Conservation (phyloP, 768 basidiomycete genomes). For the Crepidotus variabilis region DNA sequence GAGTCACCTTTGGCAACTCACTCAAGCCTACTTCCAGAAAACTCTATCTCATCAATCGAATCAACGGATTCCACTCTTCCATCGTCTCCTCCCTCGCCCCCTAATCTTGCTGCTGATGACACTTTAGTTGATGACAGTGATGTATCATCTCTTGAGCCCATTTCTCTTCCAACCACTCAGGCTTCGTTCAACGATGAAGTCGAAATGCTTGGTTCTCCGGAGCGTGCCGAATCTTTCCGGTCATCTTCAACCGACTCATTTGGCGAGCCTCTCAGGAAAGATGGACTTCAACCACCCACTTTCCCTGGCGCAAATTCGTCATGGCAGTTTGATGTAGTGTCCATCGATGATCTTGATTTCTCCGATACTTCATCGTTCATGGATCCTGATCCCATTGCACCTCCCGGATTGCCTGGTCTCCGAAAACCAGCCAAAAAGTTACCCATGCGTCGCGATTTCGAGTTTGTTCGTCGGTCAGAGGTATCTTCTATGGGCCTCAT, state of each 20-base stretch:
- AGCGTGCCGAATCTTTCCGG: slow-evolving; percentile 33
- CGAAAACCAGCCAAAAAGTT: slow-evolving; percentile 54
- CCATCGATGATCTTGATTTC: slow-evolving; percentile 77
- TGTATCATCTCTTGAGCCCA: not conserved
- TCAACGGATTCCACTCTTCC: not conserved
- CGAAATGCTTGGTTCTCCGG: slow-evolving; percentile 9
- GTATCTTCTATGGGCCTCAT: slow-evolving; percentile 80
- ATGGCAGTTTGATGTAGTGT: slow-evolving; percentile 69
- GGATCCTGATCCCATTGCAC: slow-evolving; percentile 24
- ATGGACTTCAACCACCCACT: slow-evolving; percentile 29
- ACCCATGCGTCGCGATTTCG: slow-evolving; percentile 75
- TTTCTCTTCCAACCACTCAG: not conserved
- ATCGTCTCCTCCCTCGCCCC: slow-evolving; percentile 2
- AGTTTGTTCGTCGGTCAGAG: slow-evolving; percentile 70
- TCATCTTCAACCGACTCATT: slow-evolving; percentile 52
- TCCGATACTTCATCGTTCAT: slow-evolving; percentile 70
- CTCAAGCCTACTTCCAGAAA: not conserved
- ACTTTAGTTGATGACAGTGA: not conserved
- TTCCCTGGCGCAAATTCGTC: slow-evolving; percentile 38
- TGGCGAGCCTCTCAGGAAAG: slow-evolving; percentile 35
- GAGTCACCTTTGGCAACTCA: not conserved
- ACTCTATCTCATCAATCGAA: not conserved
- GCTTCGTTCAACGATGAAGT: slow-evolving; percentile 5
- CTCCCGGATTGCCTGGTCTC: slow-evolving; percentile 47
- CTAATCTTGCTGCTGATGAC: not conserved